Conservation (phyloP, 2,329 filamentous ascomycete species). For the Mariannaea sp. region DNA sequence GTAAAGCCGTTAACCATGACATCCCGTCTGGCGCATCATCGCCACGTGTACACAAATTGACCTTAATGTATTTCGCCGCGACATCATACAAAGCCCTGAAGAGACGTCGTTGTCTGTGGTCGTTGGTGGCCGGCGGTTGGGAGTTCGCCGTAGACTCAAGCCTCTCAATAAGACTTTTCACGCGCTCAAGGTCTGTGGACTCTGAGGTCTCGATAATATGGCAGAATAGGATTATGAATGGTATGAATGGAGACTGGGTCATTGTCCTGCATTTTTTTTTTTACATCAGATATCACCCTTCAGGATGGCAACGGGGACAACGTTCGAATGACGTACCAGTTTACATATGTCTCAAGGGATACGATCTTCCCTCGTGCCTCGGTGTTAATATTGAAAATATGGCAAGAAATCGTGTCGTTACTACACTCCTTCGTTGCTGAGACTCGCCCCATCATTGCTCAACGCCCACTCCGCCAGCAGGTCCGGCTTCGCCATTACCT, state of each 20-base stretch:
- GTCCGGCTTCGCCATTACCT: conserved; percentile 15
- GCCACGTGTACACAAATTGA: conserved; percentile 11
- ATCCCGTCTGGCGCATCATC: too few relatives aligned
- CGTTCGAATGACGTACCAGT: too few relatives aligned
- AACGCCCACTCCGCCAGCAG: conserved; percentile 21
- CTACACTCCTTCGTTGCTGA: too few relatives aligned
- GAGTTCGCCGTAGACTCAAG: conserved; percentile 11
- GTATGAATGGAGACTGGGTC: conserved; percentile 31
- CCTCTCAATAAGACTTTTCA: conserved; percentile 21
- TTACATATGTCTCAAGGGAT: too few relatives aligned
- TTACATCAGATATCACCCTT: too few relatives aligned
- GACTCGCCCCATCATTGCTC: conserved; percentile 3
- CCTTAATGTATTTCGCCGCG: conserved; percentile 29
- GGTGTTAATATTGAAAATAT: too few relatives aligned
- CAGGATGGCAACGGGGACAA: too few relatives aligned
- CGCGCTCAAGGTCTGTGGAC: conserved; percentile 45
- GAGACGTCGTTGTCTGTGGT: conserved; percentile 25
- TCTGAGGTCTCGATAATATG: conserved; percentile 45
- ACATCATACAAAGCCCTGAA: conserved; percentile 33
- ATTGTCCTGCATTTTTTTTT: conserved; percentile 27
- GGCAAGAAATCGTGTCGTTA: too few relatives aligned
- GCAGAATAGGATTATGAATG: conserved; percentile 37
- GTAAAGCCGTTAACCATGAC: too few relatives aligned
- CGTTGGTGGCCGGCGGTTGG: conserved; percentile 11
- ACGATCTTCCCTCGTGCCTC: too few relatives aligned